Base-by-base conservation (phyloP, 768 basidiomycete genomes). In the Trichaptum fuscoviolaceum region DNA sequence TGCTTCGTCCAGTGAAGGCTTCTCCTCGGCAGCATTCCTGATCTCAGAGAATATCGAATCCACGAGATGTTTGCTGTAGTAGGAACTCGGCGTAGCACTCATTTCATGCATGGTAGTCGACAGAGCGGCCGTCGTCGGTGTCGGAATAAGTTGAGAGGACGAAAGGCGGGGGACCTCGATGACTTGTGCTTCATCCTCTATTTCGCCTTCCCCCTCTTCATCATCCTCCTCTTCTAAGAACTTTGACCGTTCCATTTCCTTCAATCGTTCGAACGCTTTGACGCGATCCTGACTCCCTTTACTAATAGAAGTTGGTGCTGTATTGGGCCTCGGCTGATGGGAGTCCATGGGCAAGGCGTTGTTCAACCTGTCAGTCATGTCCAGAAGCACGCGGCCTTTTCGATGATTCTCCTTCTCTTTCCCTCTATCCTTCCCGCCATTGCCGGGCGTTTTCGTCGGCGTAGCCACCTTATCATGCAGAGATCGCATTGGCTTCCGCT, bases 211-310 rank as follows among this genome's bases (percentile, higher is more conserved):
- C 23, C 3, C 3, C 59, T 61, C 59, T 18, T 25, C 59, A 3
- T 61, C 59, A 20, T 34, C 67, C 65, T 74, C 73, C 66, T 65
- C 69, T 59, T 77, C 78, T 60, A 70, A 42, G 62, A 57, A 68
- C 63, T 78, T 78, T 71, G 86, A 84, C 67, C 77, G 76, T 75
- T 84, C 80, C 66, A 83, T 70, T 71, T 91, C 89, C 72, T 87
- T 82, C 71, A 89, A 67, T 67, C 80, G 79, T 67, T 82, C 83
- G 81, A 90, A 92, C 70, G 91, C 90, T 69, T 81, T 81, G 69
- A 92, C 87, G 12, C 91, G 81, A 66, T 90, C 84, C 66, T 82
- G 83, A 20, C 77, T 77, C 26, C 74, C 76, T 62, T 65, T 58
- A 10, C 23, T 24, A 17, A 52, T 26, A 63, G 8, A 73, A n/a